These are phyloP conservation scores for Yamadazyma diospyri DNA, from an alignment of 1,139 yeast species.

Conservation along the genomic window DNA sequence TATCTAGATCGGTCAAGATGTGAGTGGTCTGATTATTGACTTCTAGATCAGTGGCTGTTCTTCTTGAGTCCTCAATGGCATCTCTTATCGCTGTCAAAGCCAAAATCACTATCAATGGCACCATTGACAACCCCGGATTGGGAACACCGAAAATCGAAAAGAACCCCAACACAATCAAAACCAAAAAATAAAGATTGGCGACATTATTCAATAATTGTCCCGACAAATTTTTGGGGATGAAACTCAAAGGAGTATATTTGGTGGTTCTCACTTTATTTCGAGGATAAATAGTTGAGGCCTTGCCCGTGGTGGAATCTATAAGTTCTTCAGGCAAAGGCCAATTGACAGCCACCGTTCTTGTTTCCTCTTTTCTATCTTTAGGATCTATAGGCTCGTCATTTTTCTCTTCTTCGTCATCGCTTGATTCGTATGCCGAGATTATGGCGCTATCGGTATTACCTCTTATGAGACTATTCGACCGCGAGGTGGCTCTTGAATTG, in stretches of 20 bases:
- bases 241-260: conserved; percentile 54
- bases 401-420: conserved; percentile 22
- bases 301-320: conserved; percentile 44
- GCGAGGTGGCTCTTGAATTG: conserved; percentile 10
- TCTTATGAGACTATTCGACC: conserved; percentile 13
- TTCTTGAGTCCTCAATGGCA: conserved; percentile 55
- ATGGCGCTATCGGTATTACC: conserved; percentile 18
- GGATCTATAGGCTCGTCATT: conserved; percentile 33
- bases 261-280: conserved; percentile 60
- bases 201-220: conserved; percentile 49
- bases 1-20: conserved; percentile 22
- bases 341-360: conserved; percentile 65
- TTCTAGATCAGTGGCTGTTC: conserved; percentile 52
- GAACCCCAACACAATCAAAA: conserved; percentile 49
- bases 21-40: conserved; percentile 51
- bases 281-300: conserved; percentile 34
- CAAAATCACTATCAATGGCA: conserved; percentile 58
- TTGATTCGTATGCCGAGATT: conserved; percentile 23
- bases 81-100: conserved; percentile 53
- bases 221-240: conserved; percentile 50
- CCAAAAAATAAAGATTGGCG: conserved; percentile 54
- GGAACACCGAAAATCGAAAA: conserved; percentile 58
- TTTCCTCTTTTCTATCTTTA: conserved; percentile 38
- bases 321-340: conserved; percentile 61
- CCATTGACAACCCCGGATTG: conserved; percentile 52